A percentile compares a stretch with the other conserved stretches of the same genome.
These are phyloP conservation scores for Lepidium aucheri DNA, from an alignment of 345 rosid species.

Conservation along the genomic window DNA sequence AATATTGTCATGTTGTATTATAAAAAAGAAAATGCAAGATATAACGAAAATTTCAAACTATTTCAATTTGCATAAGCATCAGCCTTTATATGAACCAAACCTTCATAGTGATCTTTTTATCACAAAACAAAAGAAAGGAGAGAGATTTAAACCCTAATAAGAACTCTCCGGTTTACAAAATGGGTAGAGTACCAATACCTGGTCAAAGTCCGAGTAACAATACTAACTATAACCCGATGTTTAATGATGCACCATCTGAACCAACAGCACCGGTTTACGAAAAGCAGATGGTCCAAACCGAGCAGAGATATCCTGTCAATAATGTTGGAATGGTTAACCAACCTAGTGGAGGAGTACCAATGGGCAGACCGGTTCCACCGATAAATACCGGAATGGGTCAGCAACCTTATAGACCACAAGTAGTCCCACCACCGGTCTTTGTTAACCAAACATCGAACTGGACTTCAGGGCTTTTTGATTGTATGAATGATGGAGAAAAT, in stretches of 20 bases:
- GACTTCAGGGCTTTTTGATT: constrained; percentile 56
- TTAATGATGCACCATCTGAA: neutral
- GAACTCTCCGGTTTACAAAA: neutral
- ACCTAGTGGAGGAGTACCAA: neutral
- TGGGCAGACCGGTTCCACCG: neutral
- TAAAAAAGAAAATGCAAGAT: neutral
- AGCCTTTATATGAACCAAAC: constrained; percentile 7
- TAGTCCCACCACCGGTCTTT: neutral
- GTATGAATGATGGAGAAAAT: constrained; percentile 59
- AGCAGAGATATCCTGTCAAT: neutral
- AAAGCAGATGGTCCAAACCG: neutral
- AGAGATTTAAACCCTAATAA: neutral
- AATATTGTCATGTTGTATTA: neutral
- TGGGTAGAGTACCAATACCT: constrained; percentile 16
- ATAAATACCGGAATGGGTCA: neutral
- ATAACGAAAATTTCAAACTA: constrained; percentile 6
- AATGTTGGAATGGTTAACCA: constrained; percentile 14
- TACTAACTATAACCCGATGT: constrained; percentile 4
- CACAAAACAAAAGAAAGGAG: neutral
- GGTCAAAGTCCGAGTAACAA: constrained; percentile 11
- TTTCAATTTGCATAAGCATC: neutral
- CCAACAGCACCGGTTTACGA: neutral
- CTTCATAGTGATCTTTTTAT: neutral
- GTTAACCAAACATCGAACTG: constrained; percentile 28
- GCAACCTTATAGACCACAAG: neutral